A percentile compares a stretch with the other conserved stretches of the same genome.
These are phyloP conservation scores for Encephalitozoon cuniculi DNA, from an alignment of 371 early-diverging fungal species.

Conservation along the genomic window DNA sequence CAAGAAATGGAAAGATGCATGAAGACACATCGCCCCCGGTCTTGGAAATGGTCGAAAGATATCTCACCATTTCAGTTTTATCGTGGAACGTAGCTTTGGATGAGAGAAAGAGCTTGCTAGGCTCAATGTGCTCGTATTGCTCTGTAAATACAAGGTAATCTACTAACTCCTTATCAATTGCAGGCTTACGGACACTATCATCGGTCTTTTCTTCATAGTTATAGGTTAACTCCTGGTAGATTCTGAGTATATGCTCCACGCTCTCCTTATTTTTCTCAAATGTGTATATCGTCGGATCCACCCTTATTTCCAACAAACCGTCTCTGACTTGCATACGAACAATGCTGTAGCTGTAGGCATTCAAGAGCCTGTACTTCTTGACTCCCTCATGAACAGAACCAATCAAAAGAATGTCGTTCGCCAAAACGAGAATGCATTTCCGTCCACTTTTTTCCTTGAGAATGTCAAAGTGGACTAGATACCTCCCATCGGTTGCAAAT, in stretches of 20 bases:
- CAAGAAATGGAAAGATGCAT: constrained; percentile 21
- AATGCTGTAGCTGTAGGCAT: constrained; percentile 30
- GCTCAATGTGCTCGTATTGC: constrained; percentile 20
- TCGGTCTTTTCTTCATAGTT: not conserved
- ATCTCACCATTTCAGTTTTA: not conserved
- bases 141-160: constrained; percentile 39
- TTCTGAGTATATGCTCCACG: constrained; percentile 17
- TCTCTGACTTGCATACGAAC: constrained; percentile 5
- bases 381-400: constrained; percentile 7
- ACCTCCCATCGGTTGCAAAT: constrained; percentile 33
- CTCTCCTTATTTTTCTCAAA: constrained; percentile 11
- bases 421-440: constrained; percentile 23
- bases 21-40: not conserved
- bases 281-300: constrained; percentile 2
- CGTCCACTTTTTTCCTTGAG: constrained; percentile 12
- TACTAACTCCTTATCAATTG: constrained; percentile 13
- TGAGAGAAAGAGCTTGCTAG: not conserved
- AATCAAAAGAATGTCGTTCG: constrained; percentile 51
- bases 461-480: constrained; percentile 19
- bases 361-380: constrained; percentile 33
- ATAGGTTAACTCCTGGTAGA: constrained; percentile 25
- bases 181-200: not conserved
- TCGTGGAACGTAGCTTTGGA: not conserved
- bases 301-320: not conserved
- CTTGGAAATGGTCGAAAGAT: not conserved